Base-by-base conservation (phyloP, 2,329 filamentous ascomycete genomes). In the Sporothrix dimorphospora region DNA sequence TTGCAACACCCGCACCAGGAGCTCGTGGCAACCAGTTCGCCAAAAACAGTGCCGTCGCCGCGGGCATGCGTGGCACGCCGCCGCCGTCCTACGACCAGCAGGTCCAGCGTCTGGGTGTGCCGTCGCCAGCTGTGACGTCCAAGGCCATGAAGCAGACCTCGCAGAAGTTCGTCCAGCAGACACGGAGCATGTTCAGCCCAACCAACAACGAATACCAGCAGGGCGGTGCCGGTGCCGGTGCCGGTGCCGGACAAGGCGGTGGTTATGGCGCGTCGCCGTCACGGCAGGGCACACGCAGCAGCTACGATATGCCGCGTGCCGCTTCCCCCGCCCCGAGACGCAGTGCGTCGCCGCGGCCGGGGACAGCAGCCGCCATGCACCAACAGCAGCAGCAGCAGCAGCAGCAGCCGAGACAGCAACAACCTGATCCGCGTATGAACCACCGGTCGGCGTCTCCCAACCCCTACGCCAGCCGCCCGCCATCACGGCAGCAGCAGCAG, bases 61-160 rank as follows among this genome's bases (percentile, higher is more conserved):
- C 89, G 11, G 88, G 84, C 27, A 87, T 90, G 80, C 85, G 92
- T 76, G 91, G 90, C 34, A 94, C 93, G 11, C 94, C 94, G 6
- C 95, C 95, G 2, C 95, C 95, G 4, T 93, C 92, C 0, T 98
- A 98, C 78, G 92, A 95, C 73, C 88, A 89, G 63, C 88, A 91
- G 67, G 87, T 94, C 61, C 93, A 92, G 79, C 88, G 93, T 72
- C 87, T 98, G 4, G 96, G 94, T 70, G 92, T 95, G 14, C 97
- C 96, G 1, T 91, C 95, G 72, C 94, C 95, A 1, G 96, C 96
- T 1, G 94, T 97, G 73, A 99, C 97, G 0, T 92, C 94, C 4
- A 93, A 92, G 75, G 93, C 96, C 65, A 99, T 99, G 97, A 93
- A 97, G 79, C 93, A 97, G 80, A 93, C 94, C 4, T 96, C 94